Percentiles rank a stretch among this genome's conserved stretches.
phyloP scores from a whole-genome alignment of 257 asterid species.

The Forsythia suspensa region DNA sequence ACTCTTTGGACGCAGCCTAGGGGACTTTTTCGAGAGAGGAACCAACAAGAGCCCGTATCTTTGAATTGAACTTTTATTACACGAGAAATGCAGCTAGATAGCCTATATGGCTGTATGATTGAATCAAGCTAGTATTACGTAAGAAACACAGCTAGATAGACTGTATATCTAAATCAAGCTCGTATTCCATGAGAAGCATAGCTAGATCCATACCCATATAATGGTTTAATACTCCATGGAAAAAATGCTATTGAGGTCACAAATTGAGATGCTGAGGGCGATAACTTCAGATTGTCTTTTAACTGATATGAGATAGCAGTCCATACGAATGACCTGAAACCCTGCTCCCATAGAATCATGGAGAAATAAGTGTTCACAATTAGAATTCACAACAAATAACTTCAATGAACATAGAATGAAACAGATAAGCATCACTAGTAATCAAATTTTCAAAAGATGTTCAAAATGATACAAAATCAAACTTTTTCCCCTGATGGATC shows the following conservation, averaged over 20 bases:
- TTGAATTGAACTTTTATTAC: background rate
- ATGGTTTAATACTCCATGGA: constrained; percentile 95
- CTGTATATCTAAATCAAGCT: constrained; percentile 14
- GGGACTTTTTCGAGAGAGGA: background rate
- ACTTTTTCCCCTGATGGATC: background rate
- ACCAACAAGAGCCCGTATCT: background rate
- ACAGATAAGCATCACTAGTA: background rate
- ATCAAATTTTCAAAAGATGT: constrained; percentile 14
- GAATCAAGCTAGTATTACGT: constrained; percentile 7
- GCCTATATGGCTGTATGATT: background rate
- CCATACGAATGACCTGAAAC: constrained; percentile 97
- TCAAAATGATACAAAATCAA: constrained; percentile 3
- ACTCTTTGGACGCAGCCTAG: background rate
- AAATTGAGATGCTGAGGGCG: constrained; percentile 95
- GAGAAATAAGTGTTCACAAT: constrained; percentile 15
- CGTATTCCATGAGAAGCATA: constrained; percentile 9
- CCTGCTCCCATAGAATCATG: constrained; percentile 57
- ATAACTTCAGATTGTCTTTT: constrained; percentile 80
- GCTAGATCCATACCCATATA: constrained; percentile 70
- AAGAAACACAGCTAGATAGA: constrained; percentile 2
- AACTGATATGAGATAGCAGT: constrained; percentile 94
- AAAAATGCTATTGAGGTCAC: constrained; percentile 84
- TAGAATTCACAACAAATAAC: constrained; percentile 15
- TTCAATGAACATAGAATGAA: background rate
- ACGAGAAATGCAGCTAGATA: background rate